Evolutionary conservation across 2,329 filamentous ascomycete genomes (phyloP), one percentile per base, ranked within the genome.

Genomic region (Clarireedia homoeocarpa): DNA sequence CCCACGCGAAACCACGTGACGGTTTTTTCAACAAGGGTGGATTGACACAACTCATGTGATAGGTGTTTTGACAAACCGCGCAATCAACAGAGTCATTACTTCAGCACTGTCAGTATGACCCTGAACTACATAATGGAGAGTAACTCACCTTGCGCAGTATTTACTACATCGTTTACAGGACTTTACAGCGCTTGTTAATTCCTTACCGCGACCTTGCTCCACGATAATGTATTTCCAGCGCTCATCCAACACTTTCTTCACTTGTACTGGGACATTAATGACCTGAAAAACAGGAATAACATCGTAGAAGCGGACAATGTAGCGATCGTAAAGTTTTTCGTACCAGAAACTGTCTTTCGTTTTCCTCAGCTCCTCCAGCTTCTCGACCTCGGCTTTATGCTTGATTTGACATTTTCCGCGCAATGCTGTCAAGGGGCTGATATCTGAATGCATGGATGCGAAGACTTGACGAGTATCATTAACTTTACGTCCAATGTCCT

Each of bases 361-460:
- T 71, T 88, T 92, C 69, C 91, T 88, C 70, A 91, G 96, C 52
- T 85, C 82, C 56, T 95, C 89, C 63, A 96, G 74, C 67, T 88
- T 85, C 38, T 82, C 74, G 59, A 97, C 92, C 70, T 97, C 91
- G 61, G 85, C 88, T 65, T 89, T 85, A 75, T 99, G 94, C 71
- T 82, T 80, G 71, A 99, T 94, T 62, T 86, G 83, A 72, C 92
- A 97, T 75, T 95, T 96, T 63, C 94, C 94, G 67, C 94, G 89
- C 64, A 99, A 77, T 47, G 94, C 90, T 51, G 91, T 91, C 66
- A 99, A 78, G 57, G 94, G 94, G 70, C 90, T 95, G 60, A 91
- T 87, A 75, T 99, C 94, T 26, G 94, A 97, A 73, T 99, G 94
- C 94, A 99, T 99, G 30, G 94, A 96, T 60, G 91, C 92, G 73